Evolutionary conservation across 257 asterid species (phyloP).

Genomic region (Plectranthus barbatus): DNA sequence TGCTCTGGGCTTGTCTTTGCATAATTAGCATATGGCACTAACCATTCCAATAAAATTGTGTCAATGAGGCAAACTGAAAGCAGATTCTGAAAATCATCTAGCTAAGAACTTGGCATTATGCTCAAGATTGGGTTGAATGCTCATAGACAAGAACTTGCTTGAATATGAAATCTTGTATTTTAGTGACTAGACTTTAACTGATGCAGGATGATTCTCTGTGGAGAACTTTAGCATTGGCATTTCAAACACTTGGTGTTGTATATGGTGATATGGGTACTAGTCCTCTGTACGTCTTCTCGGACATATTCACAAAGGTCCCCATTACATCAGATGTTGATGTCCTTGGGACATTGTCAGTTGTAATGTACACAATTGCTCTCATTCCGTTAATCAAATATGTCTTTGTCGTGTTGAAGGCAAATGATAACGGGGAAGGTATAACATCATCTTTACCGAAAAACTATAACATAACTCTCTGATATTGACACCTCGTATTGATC

Average conservation of each 20-base stretch:
- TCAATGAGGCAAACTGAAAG: neutral
- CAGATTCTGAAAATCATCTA: neutral
- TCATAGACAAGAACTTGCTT: neutral
- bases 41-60: neutral
- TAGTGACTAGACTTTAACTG: neutral
- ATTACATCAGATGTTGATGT: conserved; percentile 81
- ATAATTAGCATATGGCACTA: neutral
- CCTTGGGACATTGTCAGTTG: conserved; percentile 82
- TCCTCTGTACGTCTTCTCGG: conserved; percentile 83
- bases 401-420: conserved; percentile 83
- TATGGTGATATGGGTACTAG: conserved; percentile 98
- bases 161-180: neutral
- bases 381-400: conserved; percentile 76
- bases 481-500: conserved; percentile 19
- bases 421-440: conserved; percentile 97
- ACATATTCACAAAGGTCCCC: conserved; percentile 77
- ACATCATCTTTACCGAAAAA: neutral
- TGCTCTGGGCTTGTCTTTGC: neutral
- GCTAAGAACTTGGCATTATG: neutral
- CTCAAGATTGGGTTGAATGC: neutral
- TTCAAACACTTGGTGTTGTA: conserved; percentile 96
- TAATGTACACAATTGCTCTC: conserved; percentile 88
- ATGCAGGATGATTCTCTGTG: conserved; percentile 60
- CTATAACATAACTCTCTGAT: neutral
- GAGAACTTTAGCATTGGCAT: conserved; percentile 68